Conservation (phyloP, 2,329 filamentous ascomycete species). For the Diaporthe ampelina region DNA sequence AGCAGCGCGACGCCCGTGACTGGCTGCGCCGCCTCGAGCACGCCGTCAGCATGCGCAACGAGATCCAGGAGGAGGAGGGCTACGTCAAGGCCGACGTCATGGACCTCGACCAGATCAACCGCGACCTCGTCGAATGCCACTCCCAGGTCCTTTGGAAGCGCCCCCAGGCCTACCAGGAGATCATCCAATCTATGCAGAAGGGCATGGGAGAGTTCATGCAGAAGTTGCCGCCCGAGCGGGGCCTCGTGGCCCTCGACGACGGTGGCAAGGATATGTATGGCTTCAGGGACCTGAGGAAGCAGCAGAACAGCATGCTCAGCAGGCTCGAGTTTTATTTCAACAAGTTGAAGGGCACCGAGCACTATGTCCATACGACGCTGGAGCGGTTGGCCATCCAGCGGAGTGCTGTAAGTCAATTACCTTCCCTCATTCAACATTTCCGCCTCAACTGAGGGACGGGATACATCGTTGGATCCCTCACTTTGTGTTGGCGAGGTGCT, state of each 20-base stretch:
- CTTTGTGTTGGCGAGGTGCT: constrained; percentile 27
- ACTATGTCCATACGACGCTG: constrained; percentile 73
- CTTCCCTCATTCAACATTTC: not conserved
- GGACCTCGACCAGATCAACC: constrained; percentile 72
- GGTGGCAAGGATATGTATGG: constrained; percentile 38
- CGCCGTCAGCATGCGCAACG: constrained; percentile 71
- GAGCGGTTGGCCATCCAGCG: constrained; percentile 73
- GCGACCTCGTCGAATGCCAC: constrained; percentile 75
- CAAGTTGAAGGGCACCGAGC: constrained; percentile 73
- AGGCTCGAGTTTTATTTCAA: constrained; percentile 72
- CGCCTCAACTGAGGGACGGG: too few species aligned
- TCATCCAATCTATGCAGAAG: constrained; percentile 62
- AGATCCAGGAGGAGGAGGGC: constrained; percentile 68
- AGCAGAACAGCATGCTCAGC: constrained; percentile 67
- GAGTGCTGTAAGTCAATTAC: constrained; percentile 64
- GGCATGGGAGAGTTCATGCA: constrained; percentile 62
- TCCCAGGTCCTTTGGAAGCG: constrained; percentile 74
- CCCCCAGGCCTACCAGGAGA: constrained; percentile 71
- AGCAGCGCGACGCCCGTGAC: constrained; percentile 73
- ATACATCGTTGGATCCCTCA: not conserved
- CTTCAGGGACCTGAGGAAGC: constrained; percentile 54
- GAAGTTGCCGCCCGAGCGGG: constrained; percentile 44
- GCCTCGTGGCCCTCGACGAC: constrained; percentile 39
- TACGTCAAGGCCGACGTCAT: constrained; percentile 66
- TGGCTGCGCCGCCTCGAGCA: constrained; percentile 74